Evolutionary conservation across 1,139 yeast species (phyloP).

Genomic region (Candida anutae): DNA sequence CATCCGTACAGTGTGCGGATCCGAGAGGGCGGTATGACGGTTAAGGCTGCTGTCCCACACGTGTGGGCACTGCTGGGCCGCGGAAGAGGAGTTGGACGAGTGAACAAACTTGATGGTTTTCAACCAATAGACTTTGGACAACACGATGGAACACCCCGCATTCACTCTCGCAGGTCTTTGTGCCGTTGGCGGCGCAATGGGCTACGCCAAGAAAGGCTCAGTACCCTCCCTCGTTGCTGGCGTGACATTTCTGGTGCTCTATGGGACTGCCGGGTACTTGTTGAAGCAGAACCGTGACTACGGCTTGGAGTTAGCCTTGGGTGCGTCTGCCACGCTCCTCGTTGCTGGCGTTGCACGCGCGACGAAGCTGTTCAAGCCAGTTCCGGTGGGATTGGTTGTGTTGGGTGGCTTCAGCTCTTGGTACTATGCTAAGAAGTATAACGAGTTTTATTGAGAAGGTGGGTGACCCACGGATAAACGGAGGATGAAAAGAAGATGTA

Average conservation of each 20-base stretch:
- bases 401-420: conserved; percentile 60
- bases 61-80: too few species aligned
- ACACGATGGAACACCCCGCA: conserved; percentile 66
- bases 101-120: too few species aligned
- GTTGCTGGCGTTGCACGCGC: conserved; percentile 70
- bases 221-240: conserved; percentile 81
- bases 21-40: too few species aligned
- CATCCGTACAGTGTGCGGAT: too few species aligned
- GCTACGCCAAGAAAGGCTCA: conserved; percentile 67
- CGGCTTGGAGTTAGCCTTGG: conserved; percentile 77
- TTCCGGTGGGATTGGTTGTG: conserved; percentile 59
- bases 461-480: too few species aligned
- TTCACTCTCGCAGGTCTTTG: conserved; percentile 69
- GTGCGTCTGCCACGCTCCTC: conserved; percentile 56
- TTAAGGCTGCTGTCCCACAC: too few species aligned
- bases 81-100: too few species aligned
- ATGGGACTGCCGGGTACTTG: conserved; percentile 73
- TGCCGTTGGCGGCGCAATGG: conserved; percentile 67
- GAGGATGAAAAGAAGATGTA: too few species aligned
- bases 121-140: not conserved
- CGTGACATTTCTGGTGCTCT: conserved; percentile 55
- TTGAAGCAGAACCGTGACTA: conserved; percentile 64
- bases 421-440: conserved; percentile 67
- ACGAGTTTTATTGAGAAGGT: conserved; percentile 66
- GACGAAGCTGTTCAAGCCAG: conserved; percentile 56